These are phyloP conservation scores for Martensiomyces pterosporus DNA, from an alignment of 192 early-diverging fungal genomes.

Conservation along the genomic window DNA sequence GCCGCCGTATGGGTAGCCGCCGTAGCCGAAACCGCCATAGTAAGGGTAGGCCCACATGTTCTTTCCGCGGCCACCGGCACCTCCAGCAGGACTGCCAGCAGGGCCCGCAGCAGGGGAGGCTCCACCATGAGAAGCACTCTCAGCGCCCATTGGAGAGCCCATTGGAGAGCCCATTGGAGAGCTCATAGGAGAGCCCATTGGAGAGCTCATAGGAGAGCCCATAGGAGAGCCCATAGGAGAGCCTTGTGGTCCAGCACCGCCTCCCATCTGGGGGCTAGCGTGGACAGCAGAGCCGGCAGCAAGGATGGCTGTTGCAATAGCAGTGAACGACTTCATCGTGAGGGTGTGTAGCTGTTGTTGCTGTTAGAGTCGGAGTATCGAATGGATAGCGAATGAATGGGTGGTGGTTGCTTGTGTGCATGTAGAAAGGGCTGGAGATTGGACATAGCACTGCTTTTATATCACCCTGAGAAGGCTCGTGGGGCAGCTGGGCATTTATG, in stretches of 20 bases:
- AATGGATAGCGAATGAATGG: neutral
- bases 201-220: conserved; percentile 4
- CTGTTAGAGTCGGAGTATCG: neutral
- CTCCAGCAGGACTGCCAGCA: conserved; percentile 47
- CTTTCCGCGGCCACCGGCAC: conserved; percentile 42
- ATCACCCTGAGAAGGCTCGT: neutral
- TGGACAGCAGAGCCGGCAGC: conserved; percentile 26
- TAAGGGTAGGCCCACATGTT: conserved; percentile 49
- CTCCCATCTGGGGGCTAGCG: conserved; percentile 21
- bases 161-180: conserved; percentile 8
- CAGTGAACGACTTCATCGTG: conserved; percentile 38
- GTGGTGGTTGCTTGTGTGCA: neutral
- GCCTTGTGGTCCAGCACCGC: conserved; percentile 21
- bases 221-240: conserved; percentile 25
- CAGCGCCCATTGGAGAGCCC: conserved; percentile 30
- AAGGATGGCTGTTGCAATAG: conserved; percentile 15
- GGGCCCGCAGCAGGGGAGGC: conserved; percentile 27
- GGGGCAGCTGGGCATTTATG: too few relatives aligned
- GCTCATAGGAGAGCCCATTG: conserved; percentile 21
- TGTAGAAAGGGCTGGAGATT: neutral
- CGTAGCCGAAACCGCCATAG: conserved; percentile 32
- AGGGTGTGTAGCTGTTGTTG: conserved; percentile 1
- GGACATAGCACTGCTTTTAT: neutral
- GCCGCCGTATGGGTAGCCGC: conserved; percentile 23
- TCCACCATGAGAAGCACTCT: conserved; percentile 15